Base-by-base conservation (phyloP, 371 early-diverging fungal species). In the Vairimorpha ceranae region DNA sequence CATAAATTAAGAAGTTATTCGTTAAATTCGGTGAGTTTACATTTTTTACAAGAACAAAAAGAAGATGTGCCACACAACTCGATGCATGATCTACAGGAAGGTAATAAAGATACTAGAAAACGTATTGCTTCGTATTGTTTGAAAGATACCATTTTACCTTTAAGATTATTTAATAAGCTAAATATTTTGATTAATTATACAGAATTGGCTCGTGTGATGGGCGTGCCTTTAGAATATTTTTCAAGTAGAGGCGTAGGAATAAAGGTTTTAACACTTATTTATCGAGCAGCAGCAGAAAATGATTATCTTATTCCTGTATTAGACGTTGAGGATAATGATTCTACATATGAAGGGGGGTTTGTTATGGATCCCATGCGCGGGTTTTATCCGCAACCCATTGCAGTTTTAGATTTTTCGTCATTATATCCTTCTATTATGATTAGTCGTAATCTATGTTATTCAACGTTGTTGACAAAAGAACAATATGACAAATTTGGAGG, bases 351-450 rank as follows among this genome's bases (percentile, higher is more conserved):
- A 83, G 99, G 99, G 46, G 99, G 95, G 14, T 94, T 91, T 12
- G 98, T 99, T 41, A 94, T 99, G 84, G 98, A 97, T 56, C 97
- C 99, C 27, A 86, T 87, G 52, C 90, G 88, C 76, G 99, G 97
- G 10, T 99, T 90, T 77, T 97, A 98, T 80, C 89, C 90, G 67
- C 85, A 87, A 2, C 97, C 97, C 0, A 93, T 99, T 74, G 92
- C 97, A 7, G 97, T 98, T 0, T 87, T 99, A 23, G 99, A 99
- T 88, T 99, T 98, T 85, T 90, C 90, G 0, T 95, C 96, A 0
- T 87, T 99, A 81, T 99, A 99, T 84, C 99, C 99, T 10, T 95
- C 96, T 10, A 99, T 99, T 78, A 99, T 99, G 93, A 97, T 97
- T 89, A 95, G 94, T 4, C 94, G 96, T 81, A 99, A 99, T 79